These are phyloP conservation scores for Apophysomyces variabilis DNA, from an alignment of 371 early-diverging fungal genomes.

Conservation along the genomic window DNA sequence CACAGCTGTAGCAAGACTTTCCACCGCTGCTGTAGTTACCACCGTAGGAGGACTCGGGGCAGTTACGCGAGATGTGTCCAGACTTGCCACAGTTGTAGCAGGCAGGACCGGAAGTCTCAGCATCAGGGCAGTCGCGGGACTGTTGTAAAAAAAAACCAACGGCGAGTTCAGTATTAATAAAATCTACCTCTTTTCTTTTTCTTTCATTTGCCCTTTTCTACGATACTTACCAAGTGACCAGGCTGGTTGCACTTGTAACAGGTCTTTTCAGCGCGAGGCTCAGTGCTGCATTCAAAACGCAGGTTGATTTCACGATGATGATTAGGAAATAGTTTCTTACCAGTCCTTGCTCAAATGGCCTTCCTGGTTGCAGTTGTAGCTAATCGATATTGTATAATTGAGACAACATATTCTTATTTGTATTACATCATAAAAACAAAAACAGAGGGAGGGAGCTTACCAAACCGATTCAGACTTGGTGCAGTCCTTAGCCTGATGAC, in stretches of 20 bases:
- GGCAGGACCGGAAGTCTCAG: slow-evolving; percentile 47
- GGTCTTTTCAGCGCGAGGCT: slow-evolving; percentile 61
- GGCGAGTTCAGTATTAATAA: no score
- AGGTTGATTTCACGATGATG: not conserved
- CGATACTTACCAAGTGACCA: slow-evolving; percentile 55
- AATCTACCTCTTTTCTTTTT: not conserved
- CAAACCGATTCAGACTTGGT: slow-evolving; percentile 58
- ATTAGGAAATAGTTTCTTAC: slow-evolving; percentile 23
- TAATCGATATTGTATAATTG: slow-evolving; percentile 21
- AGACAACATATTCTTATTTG: not conserved
- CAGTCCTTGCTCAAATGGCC: slow-evolving; percentile 66
- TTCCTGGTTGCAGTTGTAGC: slow-evolving; percentile 65
- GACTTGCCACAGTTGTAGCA: slow-evolving; percentile 64
- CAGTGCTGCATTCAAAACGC: slow-evolving; percentile 41
- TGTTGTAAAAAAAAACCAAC: slow-evolving; percentile 14
- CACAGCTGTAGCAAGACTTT: slow-evolving; percentile 61
- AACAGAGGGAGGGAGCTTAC: slow-evolving; percentile 36
- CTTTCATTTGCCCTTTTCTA: not conserved
- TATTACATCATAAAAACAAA: slow-evolving; percentile 2
- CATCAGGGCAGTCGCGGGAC: slow-evolving; percentile 64
- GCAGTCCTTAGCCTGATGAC: slow-evolving; percentile 71
- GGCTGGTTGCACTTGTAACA: slow-evolving; percentile 66
- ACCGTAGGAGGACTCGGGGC: slow-evolving; percentile 49
- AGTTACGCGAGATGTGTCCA: slow-evolving; percentile 68
- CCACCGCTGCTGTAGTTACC: slow-evolving; percentile 28